A percentile compares a stretch with the other conserved stretches of the same genome.
Evolutionary conservation across 2,329 filamentous ascomycete species (phyloP).

Genomic region (Nemania abortiva): DNA sequence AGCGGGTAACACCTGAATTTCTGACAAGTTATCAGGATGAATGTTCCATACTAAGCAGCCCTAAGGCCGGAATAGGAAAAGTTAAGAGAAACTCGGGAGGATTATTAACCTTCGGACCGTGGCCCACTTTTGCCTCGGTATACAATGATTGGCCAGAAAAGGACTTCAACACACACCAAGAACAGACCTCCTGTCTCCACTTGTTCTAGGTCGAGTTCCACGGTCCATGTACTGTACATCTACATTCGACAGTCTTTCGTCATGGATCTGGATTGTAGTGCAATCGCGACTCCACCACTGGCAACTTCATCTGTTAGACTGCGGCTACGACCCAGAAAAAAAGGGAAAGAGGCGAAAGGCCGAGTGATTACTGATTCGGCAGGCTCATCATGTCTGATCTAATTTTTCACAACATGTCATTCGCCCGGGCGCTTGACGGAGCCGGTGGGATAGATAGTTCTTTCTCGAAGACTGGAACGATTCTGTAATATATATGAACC

Average conservation of each 20-base stretch:
- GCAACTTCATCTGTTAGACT: constrained; percentile 11
- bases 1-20: not conserved
- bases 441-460: not conserved
- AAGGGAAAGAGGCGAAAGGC: constrained; percentile 29
- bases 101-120: constrained; percentile 18
- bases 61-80: not conserved
- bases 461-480: not conserved
- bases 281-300: constrained; percentile 5
- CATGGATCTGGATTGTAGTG: constrained; percentile 17
- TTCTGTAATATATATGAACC: constrained; percentile 25
- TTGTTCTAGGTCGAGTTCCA: not conserved
- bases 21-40: not conserved
- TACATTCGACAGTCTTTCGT: constrained; percentile 22
- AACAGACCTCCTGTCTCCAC: constrained; percentile 12
- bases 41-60: not conserved
- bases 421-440: constrained; percentile 8
- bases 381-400: constrained; percentile 13
- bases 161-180: not conserved
- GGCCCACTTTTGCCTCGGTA: constrained; percentile 15
- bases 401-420: constrained; percentile 22
- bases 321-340: constrained; percentile 13
- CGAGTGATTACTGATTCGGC: constrained; percentile 29
- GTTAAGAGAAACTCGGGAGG: constrained; percentile 9
- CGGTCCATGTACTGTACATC: constrained; percentile 4
- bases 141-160: constrained; percentile 1